Percentiles rank a stretch among this genome's conserved stretches.
These are phyloP conservation scores for Fusarium coffeatum DNA, from an alignment of 2,329 filamentous ascomycete species.

Conservation along the genomic window DNA sequence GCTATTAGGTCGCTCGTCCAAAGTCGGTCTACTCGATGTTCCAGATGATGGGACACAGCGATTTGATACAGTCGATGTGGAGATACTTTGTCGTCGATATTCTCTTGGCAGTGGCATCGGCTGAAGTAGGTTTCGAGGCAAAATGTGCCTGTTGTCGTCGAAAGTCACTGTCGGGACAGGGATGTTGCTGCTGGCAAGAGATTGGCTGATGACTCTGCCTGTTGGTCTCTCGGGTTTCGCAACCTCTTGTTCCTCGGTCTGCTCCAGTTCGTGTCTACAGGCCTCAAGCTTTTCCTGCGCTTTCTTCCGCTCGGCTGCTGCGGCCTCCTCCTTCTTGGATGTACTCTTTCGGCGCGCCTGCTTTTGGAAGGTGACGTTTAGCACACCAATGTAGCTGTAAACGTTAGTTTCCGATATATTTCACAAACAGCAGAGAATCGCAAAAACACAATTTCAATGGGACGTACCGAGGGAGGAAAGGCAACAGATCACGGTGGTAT, in stretches of 20 bases:
- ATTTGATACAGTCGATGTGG: conserved; percentile 44
- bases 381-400: conserved; percentile 91
- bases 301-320: conserved; percentile 53
- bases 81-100: conserved; percentile 51
- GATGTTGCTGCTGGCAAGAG: conserved; percentile 72
- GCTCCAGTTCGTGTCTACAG: conserved; percentile 35
- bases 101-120: conserved; percentile 59
- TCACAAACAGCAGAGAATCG: not conserved
- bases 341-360: conserved; percentile 74
- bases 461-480: conserved; percentile 85
- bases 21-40: conserved; percentile 48
- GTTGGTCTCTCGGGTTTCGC: conserved; percentile 31
- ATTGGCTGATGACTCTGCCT: conserved; percentile 73
- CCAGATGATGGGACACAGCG: conserved; percentile 10
- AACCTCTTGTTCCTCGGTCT: conserved; percentile 22
- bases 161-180: conserved; percentile 91
- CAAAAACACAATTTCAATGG: conserved; percentile 16
- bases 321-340: conserved; percentile 61
- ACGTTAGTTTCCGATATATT: conserved; percentile 17
- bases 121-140: conserved; percentile 84
- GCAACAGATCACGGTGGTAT: conserved; percentile 87
- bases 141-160: conserved; percentile 92
- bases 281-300: conserved; percentile 47
- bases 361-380: conserved; percentile 96
- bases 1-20: conserved; percentile 70